Base-by-base conservation (phyloP, 2,329 filamentous ascomycete genomes). In the Trichophyton simii region DNA sequence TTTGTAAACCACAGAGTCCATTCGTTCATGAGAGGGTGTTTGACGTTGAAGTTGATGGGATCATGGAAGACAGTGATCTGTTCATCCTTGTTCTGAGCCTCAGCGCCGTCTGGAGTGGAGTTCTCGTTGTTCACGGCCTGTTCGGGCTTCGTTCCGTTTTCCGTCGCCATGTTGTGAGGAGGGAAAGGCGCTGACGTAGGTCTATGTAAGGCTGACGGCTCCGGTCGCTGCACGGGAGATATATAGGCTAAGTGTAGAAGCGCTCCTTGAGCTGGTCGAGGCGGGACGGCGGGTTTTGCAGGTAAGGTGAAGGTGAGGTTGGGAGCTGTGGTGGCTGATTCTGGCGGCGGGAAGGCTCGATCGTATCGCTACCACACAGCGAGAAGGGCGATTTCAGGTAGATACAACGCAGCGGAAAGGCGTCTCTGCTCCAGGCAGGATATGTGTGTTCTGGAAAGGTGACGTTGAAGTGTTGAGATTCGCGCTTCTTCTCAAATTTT, bases 1-100 rank as follows among this genome's bases (percentile, higher is more conserved):
- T 97, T 97, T 71, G 92, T 97, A 81, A 97, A 99, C 95, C 95
- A 99, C 61, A 99, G 82, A 63, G 94, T 97, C 94, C 94, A 99
- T 74, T 89, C 88, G 81, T 96, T 88, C 83, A 95, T 91, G 64
- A 99, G 83, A 67, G 91, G 92, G 76, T 99, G 94, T 83, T 97
- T 99, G 77, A 99, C 94, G 71, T 95, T 99, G 84, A 99, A 99
- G 82, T 99, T 96, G 67, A 96, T 88, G 69, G 94, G 88, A 78
- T 97, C 91, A 75, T 99, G 91, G 80, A 99, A 99, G 68, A 99
- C 92, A 55, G 94, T 99, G 70, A 96, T 82, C 59, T 88, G 80
- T 66, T 68, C 65, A 42, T 76, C 76, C 66, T 79, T 77, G 60
- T 75, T 75, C 60, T 70, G 70, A 55, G 72, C 72, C 59, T 80